Evolutionary conservation across 805 yeast species (phyloP).

Genomic region (Jamesozyma spencerorum): DNA sequence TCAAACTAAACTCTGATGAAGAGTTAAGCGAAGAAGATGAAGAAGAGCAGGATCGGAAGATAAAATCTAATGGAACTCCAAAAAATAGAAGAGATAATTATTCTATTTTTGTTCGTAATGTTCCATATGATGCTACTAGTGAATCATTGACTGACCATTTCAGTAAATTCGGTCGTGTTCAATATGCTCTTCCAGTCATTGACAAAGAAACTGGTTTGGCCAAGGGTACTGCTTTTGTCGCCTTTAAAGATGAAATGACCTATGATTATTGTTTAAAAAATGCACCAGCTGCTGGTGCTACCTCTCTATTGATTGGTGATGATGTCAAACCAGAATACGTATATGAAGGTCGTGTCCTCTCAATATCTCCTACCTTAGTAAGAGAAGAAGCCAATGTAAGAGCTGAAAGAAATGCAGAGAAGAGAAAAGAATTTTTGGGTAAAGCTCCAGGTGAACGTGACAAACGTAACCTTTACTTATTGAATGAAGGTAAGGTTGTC

Average conservation of each 20-base stretch:
- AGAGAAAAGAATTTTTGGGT: constrained; percentile 69
- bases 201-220: constrained; percentile 82
- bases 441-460: constrained; percentile 74
- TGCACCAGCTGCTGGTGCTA: constrained; percentile 65
- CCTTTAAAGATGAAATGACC: constrained; percentile 55
- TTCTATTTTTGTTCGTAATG: constrained; percentile 80
- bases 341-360: constrained; percentile 83
- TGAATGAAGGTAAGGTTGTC: constrained; percentile 90
- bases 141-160: constrained; percentile 76
- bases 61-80: constrained; percentile 26
- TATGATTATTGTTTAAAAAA: constrained; percentile 59
- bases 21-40: constrained; percentile 26
- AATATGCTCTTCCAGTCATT: constrained; percentile 87
- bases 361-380: constrained; percentile 77
- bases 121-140: constrained; percentile 87
- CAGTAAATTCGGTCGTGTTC: constrained; percentile 70
- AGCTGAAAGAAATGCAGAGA: constrained; percentile 61
- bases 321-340: constrained; percentile 86
- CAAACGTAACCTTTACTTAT: constrained; percentile 70
- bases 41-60: constrained; percentile 28
- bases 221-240: constrained; percentile 91
- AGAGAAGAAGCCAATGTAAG: constrained; percentile 70
- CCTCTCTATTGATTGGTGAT: constrained; percentile 74
- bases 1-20: constrained; percentile 30
- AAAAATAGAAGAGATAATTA: constrained; percentile 57